Evolutionary conservation across 139 green algal species (phyloP).

Genomic region (Picochlorum sp.): DNA sequence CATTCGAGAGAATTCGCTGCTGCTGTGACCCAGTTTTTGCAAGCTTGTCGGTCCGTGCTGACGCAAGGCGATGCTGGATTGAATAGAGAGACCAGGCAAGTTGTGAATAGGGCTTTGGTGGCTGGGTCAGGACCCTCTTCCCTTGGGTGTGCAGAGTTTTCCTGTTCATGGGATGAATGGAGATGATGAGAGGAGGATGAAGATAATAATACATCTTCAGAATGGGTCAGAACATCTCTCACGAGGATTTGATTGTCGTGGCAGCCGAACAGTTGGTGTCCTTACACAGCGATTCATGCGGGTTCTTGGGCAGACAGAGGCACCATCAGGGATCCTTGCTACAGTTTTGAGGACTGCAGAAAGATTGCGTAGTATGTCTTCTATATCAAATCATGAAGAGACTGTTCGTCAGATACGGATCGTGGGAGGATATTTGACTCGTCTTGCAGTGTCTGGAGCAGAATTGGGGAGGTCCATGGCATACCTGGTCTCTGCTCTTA

Average conservation of each 20-base stretch:
- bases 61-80: background rate
- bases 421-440: background rate
- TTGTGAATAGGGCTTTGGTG: slow-evolving; percentile 16
- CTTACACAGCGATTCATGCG: slow-evolving; percentile 21
- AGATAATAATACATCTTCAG: background rate
- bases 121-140: slow-evolving; percentile 10
- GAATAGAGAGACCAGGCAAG: slow-evolving; percentile 10
- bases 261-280: slow-evolving; percentile 12
- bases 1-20: background rate
- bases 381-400: slow-evolving; percentile 1
- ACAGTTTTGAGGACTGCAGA: slow-evolving; percentile 5
- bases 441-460: background rate
- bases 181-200: background rate
- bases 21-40: slow-evolving; percentile 4
- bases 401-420: slow-evolving; percentile 4
- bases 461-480: background rate
- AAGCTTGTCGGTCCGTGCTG: slow-evolving; percentile 4
- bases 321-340: background rate
- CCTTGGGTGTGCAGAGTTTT: slow-evolving; percentile 7
- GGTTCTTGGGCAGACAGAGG: slow-evolving; percentile 1
- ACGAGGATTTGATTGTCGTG: slow-evolving; percentile 27
- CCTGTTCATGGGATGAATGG: background rate
- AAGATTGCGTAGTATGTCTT: slow-evolving; percentile 4
- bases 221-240: slow-evolving; percentile 4
- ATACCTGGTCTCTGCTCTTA: background rate